phyloP scores from a whole-genome alignment of 2,329 filamentous ascomycete species.

The Diaporthe ampelina region DNA sequence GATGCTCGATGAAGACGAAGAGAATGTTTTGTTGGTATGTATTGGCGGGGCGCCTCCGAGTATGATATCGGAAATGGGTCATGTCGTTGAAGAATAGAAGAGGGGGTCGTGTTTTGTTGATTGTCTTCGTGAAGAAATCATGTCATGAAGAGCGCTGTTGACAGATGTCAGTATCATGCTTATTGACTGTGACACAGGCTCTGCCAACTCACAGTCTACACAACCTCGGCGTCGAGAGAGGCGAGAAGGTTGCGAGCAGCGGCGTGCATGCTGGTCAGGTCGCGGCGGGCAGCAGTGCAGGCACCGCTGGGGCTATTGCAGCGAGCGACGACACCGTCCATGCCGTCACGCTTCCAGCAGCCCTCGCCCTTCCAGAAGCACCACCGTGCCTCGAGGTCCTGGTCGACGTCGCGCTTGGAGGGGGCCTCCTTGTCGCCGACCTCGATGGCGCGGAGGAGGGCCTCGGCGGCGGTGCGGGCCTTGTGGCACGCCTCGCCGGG shows the following conservation, averaged over 20 bases:
- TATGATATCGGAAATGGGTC: constrained; percentile 1
- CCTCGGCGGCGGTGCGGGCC: constrained; percentile 55
- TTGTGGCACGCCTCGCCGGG: constrained; percentile 59
- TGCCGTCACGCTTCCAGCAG: constrained; percentile 52
- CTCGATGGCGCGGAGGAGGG: constrained; percentile 51
- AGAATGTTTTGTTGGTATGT: constrained; percentile 17
- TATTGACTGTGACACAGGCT: background rate
- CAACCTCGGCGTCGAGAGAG: constrained; percentile 37
- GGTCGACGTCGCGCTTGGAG: constrained; percentile 35
- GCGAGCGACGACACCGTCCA: constrained; percentile 44
- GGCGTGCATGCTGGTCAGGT: constrained; percentile 52
- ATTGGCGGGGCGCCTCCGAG: constrained; percentile 23
- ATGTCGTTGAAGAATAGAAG: constrained; percentile 34
- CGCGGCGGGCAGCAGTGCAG: constrained; percentile 55
- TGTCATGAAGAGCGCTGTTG: background rate
- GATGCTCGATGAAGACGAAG: constrained; percentile 33
- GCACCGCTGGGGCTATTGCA: constrained; percentile 50
- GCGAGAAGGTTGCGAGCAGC: constrained; percentile 50
- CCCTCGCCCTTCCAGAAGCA: constrained; percentile 49
- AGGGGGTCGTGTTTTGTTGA: background rate
- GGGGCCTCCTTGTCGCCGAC: background rate
- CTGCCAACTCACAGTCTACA: background rate
- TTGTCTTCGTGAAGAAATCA: background rate
- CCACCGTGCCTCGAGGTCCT: constrained; percentile 44
- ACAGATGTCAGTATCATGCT: background rate